Percentiles rank a stretch among this genome's conserved stretches.
Conservation (phyloP, 2,329 filamentous ascomycete genomes). For the Aureobasidium sp. region DNA sequence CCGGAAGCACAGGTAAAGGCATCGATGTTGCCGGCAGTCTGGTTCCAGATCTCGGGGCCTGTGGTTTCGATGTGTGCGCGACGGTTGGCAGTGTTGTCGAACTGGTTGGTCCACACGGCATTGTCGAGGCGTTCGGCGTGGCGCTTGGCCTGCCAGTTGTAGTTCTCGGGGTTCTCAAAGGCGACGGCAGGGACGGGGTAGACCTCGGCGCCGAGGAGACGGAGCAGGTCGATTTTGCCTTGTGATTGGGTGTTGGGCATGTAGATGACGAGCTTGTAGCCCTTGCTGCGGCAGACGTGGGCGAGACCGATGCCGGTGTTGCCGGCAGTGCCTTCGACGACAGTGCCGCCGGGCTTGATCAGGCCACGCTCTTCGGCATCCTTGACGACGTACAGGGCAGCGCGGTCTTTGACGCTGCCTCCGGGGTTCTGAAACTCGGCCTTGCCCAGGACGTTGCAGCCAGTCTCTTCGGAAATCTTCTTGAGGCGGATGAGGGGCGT, state of each 20-base stretch:
- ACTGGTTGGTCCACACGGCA: constrained; percentile 98
- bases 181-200: constrained; percentile 92
- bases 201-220: constrained; percentile 87
- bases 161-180: constrained; percentile 92
- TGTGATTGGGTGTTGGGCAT: constrained; percentile 99
- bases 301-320: constrained; percentile 98
- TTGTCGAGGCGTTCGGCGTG: constrained; percentile 83
- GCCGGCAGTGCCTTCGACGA: constrained; percentile 93
- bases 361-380: constrained; percentile 86
- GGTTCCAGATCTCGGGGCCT: constrained; percentile 92
- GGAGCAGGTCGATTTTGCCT: constrained; percentile 90
- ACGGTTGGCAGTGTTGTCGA: constrained; percentile 92
- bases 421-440: constrained; percentile 99
- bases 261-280: constrained; percentile 96
- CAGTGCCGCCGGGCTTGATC: constrained; percentile 78
- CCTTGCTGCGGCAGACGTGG: constrained; percentile 86
- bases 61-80: constrained; percentile 95
- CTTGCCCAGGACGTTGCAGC: constrained; percentile 91
- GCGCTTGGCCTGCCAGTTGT: constrained; percentile 89
- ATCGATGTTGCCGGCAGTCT: constrained; percentile 78
- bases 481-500: constrained; percentile 90
- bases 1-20: constrained; percentile 95
- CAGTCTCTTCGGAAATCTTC: constrained; percentile 78
- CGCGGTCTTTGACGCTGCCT: constrained; percentile 92
- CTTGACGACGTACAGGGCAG: constrained; percentile 86